Conservation (phyloP, 2,329 filamentous ascomycete species). For the Ophiosphaerella narmari region DNA sequence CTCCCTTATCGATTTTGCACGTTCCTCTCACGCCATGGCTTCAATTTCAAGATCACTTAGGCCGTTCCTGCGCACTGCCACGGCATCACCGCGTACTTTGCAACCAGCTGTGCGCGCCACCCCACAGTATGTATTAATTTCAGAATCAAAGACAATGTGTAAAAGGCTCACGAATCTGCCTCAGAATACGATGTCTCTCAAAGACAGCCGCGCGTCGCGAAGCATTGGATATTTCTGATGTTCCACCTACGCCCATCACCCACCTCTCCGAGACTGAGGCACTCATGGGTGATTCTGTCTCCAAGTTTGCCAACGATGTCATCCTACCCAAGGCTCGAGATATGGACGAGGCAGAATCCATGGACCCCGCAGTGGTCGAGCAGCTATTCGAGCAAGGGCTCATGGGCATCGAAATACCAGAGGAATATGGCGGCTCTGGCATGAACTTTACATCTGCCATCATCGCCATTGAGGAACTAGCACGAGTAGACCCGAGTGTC, state of each 20-base stretch:
- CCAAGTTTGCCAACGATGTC: constrained; percentile 86
- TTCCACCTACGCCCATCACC: constrained; percentile 89
- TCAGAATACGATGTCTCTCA: constrained; percentile 50
- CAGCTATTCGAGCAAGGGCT: constrained; percentile 96
- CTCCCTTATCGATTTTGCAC: not conserved
- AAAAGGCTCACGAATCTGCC: constrained; percentile 3
- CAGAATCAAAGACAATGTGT: not conserved
- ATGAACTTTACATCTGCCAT: constrained; percentile 99
- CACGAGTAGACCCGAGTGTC: constrained; percentile 90
- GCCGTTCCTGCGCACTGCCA: constrained; percentile 37
- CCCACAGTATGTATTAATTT: constrained; percentile 31
- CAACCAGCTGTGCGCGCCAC: constrained; percentile 35
- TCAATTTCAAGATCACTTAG: constrained; percentile 37
- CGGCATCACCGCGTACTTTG: constrained; percentile 30
- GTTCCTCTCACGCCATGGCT: constrained; percentile 25
- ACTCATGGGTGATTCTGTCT: constrained; percentile 87
- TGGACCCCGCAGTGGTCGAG: constrained; percentile 88
- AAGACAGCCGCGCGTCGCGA: constrained; percentile 45
- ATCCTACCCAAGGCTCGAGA: constrained; percentile 90
- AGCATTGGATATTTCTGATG: constrained; percentile 63
- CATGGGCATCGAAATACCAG: constrained; percentile 97
- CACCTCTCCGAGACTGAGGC: constrained; percentile 88
- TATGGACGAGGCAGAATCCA: constrained; percentile 95
- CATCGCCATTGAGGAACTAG: constrained; percentile 95
- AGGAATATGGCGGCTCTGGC: constrained; percentile 93